phyloP scores from a whole-genome alignment of 306 rosid genomes.

The Mucuna pruriens region DNA sequence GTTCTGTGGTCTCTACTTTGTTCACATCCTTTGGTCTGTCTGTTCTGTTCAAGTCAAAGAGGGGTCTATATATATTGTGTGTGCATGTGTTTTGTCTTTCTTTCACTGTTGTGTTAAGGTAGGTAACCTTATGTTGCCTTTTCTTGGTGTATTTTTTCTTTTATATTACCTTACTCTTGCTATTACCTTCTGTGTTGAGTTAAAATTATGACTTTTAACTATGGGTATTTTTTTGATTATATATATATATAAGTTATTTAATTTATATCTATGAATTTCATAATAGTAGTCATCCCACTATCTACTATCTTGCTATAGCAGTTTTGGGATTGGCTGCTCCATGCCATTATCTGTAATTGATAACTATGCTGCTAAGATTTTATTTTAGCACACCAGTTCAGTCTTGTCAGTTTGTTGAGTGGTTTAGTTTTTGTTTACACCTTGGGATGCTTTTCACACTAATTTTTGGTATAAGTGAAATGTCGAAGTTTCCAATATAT shows the following conservation, averaged over 20 bases:
- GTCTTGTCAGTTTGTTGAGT: neutral
- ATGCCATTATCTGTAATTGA: neutral
- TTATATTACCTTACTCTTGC: too few relatives aligned
- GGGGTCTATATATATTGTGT: neutral
- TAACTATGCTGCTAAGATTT: neutral
- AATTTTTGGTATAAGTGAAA: conserved; percentile 14
- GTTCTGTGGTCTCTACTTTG: neutral
- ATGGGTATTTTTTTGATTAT: neutral
- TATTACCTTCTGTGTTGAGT: neutral
- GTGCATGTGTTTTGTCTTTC: neutral
- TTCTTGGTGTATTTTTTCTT: too few relatives aligned
- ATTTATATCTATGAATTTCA: neutral
- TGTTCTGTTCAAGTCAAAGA: neutral
- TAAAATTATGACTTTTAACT: neutral
- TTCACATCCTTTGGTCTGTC: neutral
- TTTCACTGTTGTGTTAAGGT: too few relatives aligned
- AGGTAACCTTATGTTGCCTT: too few relatives aligned
- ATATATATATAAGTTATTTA: neutral
- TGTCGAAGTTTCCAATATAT: neutral
- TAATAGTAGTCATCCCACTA: neutral
- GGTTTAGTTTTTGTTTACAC: neutral
- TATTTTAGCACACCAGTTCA: neutral
- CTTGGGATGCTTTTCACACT: neutral
- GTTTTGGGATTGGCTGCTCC: neutral
- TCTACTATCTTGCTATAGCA: neutral